Conservation (phyloP, 2,329 filamentous ascomycete species). For the Cadophora sp. region DNA sequence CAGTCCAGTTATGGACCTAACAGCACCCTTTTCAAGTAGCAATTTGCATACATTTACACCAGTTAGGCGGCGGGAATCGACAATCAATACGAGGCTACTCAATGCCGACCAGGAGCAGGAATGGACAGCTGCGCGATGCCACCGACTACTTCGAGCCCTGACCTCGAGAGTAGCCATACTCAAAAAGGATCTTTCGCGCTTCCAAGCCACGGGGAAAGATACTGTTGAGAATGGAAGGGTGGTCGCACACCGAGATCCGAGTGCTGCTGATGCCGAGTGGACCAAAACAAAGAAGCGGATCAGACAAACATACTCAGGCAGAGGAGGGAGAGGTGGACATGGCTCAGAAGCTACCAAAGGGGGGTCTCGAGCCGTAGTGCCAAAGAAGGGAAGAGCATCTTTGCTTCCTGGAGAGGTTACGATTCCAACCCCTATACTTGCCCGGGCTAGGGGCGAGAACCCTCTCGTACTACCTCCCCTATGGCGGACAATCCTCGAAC, state of each 20-base stretch:
- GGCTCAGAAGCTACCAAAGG: neutral
- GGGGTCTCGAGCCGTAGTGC: slow-evolving; percentile 8
- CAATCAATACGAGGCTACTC: slow-evolving; percentile 33
- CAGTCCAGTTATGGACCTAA: slow-evolving; percentile 23
- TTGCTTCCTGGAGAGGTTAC: slow-evolving; percentile 41
- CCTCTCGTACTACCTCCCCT: neutral
- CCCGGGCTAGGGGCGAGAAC: slow-evolving; percentile 37
- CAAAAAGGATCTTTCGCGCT: slow-evolving; percentile 44
- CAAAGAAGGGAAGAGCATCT: slow-evolving; percentile 24
- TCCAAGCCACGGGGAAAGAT: slow-evolving; percentile 24
- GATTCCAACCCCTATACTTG: slow-evolving; percentile 45
- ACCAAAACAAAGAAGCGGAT: slow-evolving; percentile 37
- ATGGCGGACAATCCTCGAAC: neutral
- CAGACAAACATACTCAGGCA: slow-evolving; percentile 42
- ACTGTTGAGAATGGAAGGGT: neutral
- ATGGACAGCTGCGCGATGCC: slow-evolving; percentile 53
- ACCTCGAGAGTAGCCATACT: slow-evolving; percentile 52
- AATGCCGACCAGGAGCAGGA: slow-evolving; percentile 36
- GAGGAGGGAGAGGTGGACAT: slow-evolving; percentile 22
- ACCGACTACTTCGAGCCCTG: slow-evolving; percentile 52
- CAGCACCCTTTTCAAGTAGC: slow-evolving; percentile 16
- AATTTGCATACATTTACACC: slow-evolving; percentile 40
- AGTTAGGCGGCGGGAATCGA: slow-evolving; percentile 37
- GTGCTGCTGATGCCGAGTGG: slow-evolving; percentile 37
- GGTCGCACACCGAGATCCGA: neutral